phyloP scores from a whole-genome alignment of 1,284 basidiomycete species.

The Ganoderma lingzhi region DNA sequence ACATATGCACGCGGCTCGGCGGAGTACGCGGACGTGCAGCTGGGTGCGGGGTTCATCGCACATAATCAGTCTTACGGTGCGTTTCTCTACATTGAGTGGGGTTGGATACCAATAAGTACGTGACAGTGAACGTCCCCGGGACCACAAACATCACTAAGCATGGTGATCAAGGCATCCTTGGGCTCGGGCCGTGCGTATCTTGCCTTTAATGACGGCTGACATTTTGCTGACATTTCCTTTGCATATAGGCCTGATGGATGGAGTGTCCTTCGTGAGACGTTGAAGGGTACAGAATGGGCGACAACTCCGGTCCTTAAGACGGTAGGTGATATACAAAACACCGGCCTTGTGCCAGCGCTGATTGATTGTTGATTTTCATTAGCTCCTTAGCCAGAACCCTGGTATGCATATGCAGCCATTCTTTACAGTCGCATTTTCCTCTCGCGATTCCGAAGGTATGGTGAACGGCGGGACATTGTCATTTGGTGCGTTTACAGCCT shows the following conservation, averaged over 20 bases:
- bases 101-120: background rate
- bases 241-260: conserved; percentile 11
- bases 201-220: background rate
- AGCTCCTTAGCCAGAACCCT: background rate
- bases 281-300: conserved; percentile 11
- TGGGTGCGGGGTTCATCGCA: background rate
- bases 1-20: conserved; percentile 14
- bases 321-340: background rate
- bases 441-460: conserved; percentile 8
- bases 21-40: conserved; percentile 18
- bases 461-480: conserved; percentile 9
- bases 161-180: background rate
- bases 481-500: conserved; percentile 5
- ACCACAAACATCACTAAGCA: background rate
- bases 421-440: conserved; percentile 12
- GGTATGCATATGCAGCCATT: conserved; percentile 1
- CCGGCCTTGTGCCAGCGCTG: background rate
- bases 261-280: conserved; percentile 5
- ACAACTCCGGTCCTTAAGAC: conserved; percentile 7
- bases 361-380: background rate
- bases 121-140: background rate
- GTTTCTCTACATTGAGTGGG: background rate
- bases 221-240: background rate
- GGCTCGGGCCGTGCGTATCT: background rate
- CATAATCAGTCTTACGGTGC: conserved; percentile 15